A percentile compares a stretch with the other conserved stretches of the same genome.
phyloP scores from a whole-genome alignment of 495 filamentous ascomycete genomes.

The Acidomyces sp. region DNA sequence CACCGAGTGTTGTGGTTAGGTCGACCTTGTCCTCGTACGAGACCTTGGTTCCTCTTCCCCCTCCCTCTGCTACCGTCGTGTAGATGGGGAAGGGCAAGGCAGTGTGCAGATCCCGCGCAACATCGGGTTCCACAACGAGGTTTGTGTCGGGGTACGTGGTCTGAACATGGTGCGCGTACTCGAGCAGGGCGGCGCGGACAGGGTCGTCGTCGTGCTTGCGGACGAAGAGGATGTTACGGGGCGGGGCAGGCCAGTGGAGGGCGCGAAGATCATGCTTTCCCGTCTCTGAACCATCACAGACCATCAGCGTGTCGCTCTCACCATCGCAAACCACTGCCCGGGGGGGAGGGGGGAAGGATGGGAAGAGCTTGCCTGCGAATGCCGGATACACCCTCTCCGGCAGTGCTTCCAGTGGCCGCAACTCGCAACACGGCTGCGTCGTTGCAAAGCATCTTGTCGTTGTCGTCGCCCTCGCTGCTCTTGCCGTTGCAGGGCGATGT shows the following conservation, averaged over 20 bases:
- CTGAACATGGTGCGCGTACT: constrained; percentile 71
- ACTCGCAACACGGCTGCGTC: constrained; percentile 30
- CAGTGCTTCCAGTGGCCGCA: constrained; percentile 39
- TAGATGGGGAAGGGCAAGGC: constrained; percentile 68
- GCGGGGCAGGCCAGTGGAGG: constrained; percentile 78
- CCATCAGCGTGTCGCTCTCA: too few species aligned
- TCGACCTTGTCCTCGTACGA: constrained; percentile 59
- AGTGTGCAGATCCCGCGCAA: constrained; percentile 62
- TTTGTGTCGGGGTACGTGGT: constrained; percentile 66
- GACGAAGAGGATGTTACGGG: constrained; percentile 77
- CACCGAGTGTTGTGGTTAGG: constrained; percentile 75
- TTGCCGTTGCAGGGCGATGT: too few species aligned
- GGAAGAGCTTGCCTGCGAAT: constrained; percentile 38
- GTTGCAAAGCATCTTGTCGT: constrained; percentile 34
- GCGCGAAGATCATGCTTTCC: constrained; percentile 52
- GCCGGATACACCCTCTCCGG: constrained; percentile 41
- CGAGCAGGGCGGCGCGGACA: constrained; percentile 58
- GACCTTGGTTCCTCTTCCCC: constrained; percentile 1
- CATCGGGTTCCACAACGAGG: constrained; percentile 67
- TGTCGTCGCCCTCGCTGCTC: not conserved
- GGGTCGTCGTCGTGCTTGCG: constrained; percentile 65
- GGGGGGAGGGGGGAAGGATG: too few species aligned
- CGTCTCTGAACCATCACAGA: constrained; percentile 34
- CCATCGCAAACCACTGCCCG: too few species aligned
- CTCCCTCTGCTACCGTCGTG: constrained; percentile 6